phyloP scores from a whole-genome alignment of 108 stramenopile genomes.

The Chaetoceros muelleri region DNA sequence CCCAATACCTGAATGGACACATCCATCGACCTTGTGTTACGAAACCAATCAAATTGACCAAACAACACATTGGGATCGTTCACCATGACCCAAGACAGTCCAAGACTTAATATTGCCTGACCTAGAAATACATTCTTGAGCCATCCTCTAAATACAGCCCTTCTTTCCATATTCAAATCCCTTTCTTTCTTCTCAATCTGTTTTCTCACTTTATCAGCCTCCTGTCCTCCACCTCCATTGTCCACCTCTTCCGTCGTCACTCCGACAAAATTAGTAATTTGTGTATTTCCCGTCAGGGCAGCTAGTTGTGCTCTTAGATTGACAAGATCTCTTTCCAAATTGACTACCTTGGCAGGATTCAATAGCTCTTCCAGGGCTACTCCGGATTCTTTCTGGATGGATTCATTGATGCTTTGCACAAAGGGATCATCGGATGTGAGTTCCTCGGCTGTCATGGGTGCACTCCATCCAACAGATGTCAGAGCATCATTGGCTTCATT shows the following conservation, averaged over 20 bases:
- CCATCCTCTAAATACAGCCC: conserved; percentile 91
- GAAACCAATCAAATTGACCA: conserved; percentile 62
- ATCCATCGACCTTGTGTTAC: conserved; percentile 31
- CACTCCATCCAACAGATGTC: conserved; percentile 55
- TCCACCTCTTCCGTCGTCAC: conserved; percentile 43
- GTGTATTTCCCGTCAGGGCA: conserved; percentile 24
- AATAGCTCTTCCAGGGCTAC: conserved; percentile 70
- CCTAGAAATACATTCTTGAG: conserved; percentile 88
- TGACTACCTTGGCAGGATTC: conserved; percentile 90
- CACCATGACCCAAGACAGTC: conserved; percentile 80
- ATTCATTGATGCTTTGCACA: conserved; percentile 55
- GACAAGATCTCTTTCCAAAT: conserved; percentile 81
- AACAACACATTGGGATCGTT: conserved; percentile 58
- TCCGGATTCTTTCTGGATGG: conserved; percentile 58
- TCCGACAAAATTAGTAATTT: conserved; percentile 8
- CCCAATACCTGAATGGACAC: conserved; percentile 84
- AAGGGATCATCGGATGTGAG: conserved; percentile 76
- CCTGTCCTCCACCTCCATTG: conserved; percentile 56
- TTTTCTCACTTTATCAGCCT: conserved; percentile 43
- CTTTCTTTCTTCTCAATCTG: conserved; percentile 84
- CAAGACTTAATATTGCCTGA: conserved; percentile 81
- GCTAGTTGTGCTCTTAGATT: conserved; percentile 61
- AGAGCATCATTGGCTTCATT: conserved; percentile 59
- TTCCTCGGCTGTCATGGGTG: conserved; percentile 22
- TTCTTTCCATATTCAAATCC: conserved; percentile 70